phyloP scores from a whole-genome alignment of 1,284 basidiomycete species.

The Trametes polyzona region DNA sequence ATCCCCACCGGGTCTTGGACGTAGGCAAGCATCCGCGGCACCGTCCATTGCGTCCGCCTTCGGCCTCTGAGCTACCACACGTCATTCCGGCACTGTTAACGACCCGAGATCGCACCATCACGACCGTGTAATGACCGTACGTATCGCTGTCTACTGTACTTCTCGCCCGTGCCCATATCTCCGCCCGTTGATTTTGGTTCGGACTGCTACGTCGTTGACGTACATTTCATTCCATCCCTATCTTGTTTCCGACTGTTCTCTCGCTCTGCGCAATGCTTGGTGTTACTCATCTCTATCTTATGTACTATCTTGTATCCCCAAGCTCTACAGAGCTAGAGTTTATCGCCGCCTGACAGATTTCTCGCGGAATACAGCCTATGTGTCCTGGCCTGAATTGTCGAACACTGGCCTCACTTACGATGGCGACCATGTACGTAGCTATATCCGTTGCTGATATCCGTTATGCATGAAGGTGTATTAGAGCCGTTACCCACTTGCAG shows the following conservation, averaged over 20 bases:
- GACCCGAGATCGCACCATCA: not conserved
- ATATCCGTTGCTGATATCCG: too few species aligned
- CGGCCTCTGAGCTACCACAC: slow-evolving; percentile 29
- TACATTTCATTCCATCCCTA: not conserved
- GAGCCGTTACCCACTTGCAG: too few species aligned
- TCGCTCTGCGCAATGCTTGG: slow-evolving; percentile 11
- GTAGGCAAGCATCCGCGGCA: slow-evolving; percentile 31
- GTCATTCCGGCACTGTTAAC: not conserved
- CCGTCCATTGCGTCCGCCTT: slow-evolving; percentile 42
- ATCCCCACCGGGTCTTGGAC: slow-evolving; percentile 23
- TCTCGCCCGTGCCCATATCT: not conserved
- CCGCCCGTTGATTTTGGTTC: not conserved
- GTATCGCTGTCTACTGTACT: not conserved
- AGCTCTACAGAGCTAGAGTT: not conserved
- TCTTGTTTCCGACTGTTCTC: slow-evolving; percentile 3
- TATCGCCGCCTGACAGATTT: not conserved
- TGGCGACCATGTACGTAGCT: too few species aligned
- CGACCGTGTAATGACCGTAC: not conserved
- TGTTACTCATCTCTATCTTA: slow-evolving; percentile 6
- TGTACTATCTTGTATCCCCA: slow-evolving; percentile 4
- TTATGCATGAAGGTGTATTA: too few species aligned
- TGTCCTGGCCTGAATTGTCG: not conserved
- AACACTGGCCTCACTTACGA: too few species aligned
- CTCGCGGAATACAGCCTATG: not conserved
- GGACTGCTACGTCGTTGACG: not conserved